Evolutionary conservation across 2,329 filamentous ascomycete genomes (phyloP), one percentile per base, ranked within the genome.

Genomic region (Calonectria montana): DNA sequence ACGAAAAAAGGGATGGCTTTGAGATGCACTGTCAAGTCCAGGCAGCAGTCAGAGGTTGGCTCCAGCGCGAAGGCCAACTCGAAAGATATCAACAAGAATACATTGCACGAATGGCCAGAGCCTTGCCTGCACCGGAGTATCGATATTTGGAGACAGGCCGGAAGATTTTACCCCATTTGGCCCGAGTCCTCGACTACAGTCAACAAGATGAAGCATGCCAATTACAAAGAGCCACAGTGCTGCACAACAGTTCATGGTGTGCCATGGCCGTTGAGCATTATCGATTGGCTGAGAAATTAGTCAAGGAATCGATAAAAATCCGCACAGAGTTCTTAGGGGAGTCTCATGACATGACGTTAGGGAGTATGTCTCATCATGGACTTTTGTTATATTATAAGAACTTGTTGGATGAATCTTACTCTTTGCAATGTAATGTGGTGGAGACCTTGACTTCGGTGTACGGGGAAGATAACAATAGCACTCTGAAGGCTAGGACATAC

Each of bases 141-240:
- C 13, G 21, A 6, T 53, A 55, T 25, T 43, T 66, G 7, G 35
- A 31, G 18, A 23, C 35, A 13, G 16, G 29, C 15, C 64, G 50
- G 2, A 18, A 21, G 1, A 15, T 66, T 15, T 23, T 50, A 35
- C 47, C 47, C 2, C 64, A 67, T 21, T 67, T 67, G 13, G 50
- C 18, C 6, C 15, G 18, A 37, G 65, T 48, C 13, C 8, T 59
- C 13, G 65, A 67, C 27, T 59, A 67, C 57, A 18, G 21, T 39
- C 50, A 59, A n/a, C 1, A 25, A 37, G 65, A 67, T 27, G 50
- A 67, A 8, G 18, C 65, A 18, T 45, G n/a, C 13, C 37, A 59
- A 12, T 23, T 67, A n/a, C 65, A 67, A 45, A 50, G 65, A 59
- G 48, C 65, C 10, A 67, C 65, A 4, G 65, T 67, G 10, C 18